Conservation (phyloP, 306 rosid species). For the Carpinus fangiana region DNA sequence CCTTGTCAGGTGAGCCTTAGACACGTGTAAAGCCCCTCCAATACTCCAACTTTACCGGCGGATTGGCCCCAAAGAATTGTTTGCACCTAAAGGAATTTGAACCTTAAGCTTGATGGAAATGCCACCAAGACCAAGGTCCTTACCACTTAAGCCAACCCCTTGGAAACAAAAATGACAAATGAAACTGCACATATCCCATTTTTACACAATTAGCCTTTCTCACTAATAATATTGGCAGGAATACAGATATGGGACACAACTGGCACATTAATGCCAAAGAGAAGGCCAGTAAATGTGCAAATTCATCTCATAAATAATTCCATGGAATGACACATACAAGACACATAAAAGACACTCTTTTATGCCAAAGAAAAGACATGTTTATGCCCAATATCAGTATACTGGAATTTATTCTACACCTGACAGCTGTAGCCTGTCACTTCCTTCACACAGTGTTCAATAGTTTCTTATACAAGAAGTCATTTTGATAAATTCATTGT, state of each 20-base stretch:
- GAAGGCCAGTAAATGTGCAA: neutral
- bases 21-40: neutral
- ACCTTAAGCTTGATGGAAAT: too few species aligned
- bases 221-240: neutral
- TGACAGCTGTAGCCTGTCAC: neutral
- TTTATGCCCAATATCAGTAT: neutral
- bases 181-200: neutral
- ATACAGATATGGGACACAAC: neutral
- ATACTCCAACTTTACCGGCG: neutral
- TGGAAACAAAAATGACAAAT: neutral
- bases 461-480: neutral
- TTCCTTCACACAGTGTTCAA: neutral
- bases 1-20: too few species aligned
- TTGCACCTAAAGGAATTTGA: too few species aligned
- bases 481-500: neutral
- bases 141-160: neutral
- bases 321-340: neutral
- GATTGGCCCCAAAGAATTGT: too few species aligned
- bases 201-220: neutral
- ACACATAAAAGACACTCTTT: neutral
- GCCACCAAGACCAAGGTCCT: too few species aligned
- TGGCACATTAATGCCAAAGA: neutral
- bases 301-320: neutral
- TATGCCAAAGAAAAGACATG: neutral
- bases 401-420: neutral